Base-by-base conservation (phyloP, 257 asterid species). In the Solanum ahanhuiri region DNA sequence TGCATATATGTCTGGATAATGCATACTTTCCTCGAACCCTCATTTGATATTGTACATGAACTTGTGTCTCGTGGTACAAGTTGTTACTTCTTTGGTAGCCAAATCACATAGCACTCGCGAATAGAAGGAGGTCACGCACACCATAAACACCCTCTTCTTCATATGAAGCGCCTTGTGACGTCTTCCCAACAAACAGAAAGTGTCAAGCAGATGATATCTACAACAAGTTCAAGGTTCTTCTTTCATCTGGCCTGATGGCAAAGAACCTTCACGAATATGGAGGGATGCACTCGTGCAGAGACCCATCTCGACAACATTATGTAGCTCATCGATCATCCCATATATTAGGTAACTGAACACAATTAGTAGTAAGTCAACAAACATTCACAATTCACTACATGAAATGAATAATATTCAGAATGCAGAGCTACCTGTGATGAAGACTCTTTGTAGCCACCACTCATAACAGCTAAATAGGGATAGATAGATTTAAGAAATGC, bases 261-360 rank as follows among this genome's bases (percentile, higher is more conserved):
- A 2, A 75, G 82, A 6, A 37, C 82, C 82, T 75, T 10, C 94
- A 87, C 93, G 95, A 91, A 89, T 87, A 88, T 71, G 91, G 37
- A 87, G 90, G 87, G 94, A 89, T 60, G 85, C 79, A 54, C 86
- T 91, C 12, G 95, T 87, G 90, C 86, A 91, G 77, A 94, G 89
- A 87, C 96, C 94, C 96, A 11, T 73, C 7, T 12, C 82, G 57
- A 37, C 82, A 75, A 37, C 82, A 75, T 37, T 75, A 75, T 75
- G 57, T 37, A 75, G 82, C 7, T 75, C 82, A 75, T 75, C 57
- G 45, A 39, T 39, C 12, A 75, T 73, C 31, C 81, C 54, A 73
- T 73, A 22, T 35, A 1, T 75, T 75, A 6, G 82, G 57, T 10
- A 37, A 75, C 82, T 75, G 57, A 75, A 75, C 2, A 75, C 28